Evolutionary conservation across 2,329 filamentous ascomycete species (phyloP).

Genomic region (Alternaria sp.): DNA sequence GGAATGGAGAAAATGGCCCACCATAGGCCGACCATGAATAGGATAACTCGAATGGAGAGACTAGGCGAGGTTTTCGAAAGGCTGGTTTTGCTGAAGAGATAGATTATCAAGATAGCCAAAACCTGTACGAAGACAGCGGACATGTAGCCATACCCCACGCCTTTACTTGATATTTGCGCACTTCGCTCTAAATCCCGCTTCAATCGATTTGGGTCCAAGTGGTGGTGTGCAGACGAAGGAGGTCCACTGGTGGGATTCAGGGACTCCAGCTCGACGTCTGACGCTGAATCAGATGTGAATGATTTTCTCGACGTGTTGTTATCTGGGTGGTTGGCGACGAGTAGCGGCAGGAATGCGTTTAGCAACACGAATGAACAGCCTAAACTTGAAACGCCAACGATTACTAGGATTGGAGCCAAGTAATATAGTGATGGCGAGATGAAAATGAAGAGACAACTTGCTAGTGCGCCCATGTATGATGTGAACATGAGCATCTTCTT

Average conservation of each 20-base stretch:
- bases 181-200: conserved; percentile 77
- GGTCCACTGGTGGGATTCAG: conserved; percentile 26
- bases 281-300: conserved; percentile 18
- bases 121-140: conserved; percentile 84
- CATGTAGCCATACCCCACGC: conserved; percentile 88
- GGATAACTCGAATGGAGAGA: conserved; percentile 80
- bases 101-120: conserved; percentile 76
- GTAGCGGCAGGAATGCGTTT: conserved; percentile 88
- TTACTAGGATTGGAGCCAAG: conserved; percentile 78
- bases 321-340: conserved; percentile 82
- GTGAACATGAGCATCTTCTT: conserved; percentile 85
- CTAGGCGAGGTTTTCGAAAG: conserved; percentile 73
- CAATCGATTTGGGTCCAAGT: conserved; percentile 40
- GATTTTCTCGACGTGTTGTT: conserved; percentile 18
- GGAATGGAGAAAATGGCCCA: conserved; percentile 90
- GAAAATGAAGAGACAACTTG: conserved; percentile 83
- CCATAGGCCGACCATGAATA: conserved; percentile 85
- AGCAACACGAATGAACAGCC: conserved; percentile 95
- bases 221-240: conserved; percentile 6
- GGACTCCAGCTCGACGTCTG: conserved; percentile 40
- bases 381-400: conserved; percentile 87
- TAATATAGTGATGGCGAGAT: conserved; percentile 78
- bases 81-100: conserved; percentile 56
- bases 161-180: conserved; percentile 84
- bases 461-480: conserved; percentile 77